Evolutionary conservation across 2,329 filamentous ascomycete species (phyloP), one percentile per base, ranked within the genome.

Genomic region (Microcyclospora pomicola): DNA sequence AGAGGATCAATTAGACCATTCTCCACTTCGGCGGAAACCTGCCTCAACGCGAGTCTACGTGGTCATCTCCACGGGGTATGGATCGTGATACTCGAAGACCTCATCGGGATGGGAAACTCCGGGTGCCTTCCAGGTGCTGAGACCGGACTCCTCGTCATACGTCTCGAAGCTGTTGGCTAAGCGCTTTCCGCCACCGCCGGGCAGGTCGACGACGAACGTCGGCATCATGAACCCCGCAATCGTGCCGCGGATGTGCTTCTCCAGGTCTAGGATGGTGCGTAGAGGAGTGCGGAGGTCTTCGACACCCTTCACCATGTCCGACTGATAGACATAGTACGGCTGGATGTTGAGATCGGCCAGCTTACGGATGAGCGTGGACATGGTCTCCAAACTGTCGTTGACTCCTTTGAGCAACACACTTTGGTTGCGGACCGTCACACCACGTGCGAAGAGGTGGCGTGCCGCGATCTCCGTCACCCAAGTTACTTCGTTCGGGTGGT

Each of bases 261-360:
- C 74, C 0, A 80, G 59, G 13, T 73, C 59, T 12, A 78, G 62
- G 34, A 75, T 75, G 2, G 68, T 73, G 32, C 64, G 62, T 9
- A 80, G 62, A 2, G 73, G 73, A 1, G 75, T 80, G 6, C 75
- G 70, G 15, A 78, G 60, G 48, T 80, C 74, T 58, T 80, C 75
- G 2, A 73, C 63, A 33, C 67, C 70, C 19, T 62, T 56, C 7
- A 77, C 72, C 67, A 79, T 73, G 52, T 80, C 75, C 34, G 70
- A 71, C 49, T 77, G 73, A 53, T 79, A 80, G 36, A 80, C 68
- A 48, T 80, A 80, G 53, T 79, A 79, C 5, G 75, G 75, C 35
- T 67, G 59, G 34, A 79, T 67, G 32, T 69, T 71, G 42, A 72
- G 71, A 44, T 73, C 66, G 2, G 70, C 68, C 15, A 79, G 61